Conservation (phyloP, 2,329 filamentous ascomycete species). For the Elsinoe australis region DNA sequence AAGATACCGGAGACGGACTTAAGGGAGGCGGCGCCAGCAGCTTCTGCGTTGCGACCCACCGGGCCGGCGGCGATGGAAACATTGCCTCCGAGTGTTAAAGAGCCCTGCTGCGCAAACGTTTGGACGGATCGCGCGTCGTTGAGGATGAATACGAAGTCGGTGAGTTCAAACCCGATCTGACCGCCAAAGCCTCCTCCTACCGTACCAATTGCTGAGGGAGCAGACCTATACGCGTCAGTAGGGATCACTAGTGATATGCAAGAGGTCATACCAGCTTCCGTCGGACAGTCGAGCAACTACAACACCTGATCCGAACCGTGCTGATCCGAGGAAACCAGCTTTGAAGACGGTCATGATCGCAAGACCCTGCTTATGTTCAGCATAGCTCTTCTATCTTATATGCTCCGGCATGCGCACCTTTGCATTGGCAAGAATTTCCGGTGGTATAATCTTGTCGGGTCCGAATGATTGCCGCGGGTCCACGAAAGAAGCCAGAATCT, state of each 20-base stretch:
- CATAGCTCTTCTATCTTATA: slow-evolving; percentile 18
- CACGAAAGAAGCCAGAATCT: slow-evolving; percentile 90
- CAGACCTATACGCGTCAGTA: slow-evolving; percentile 42
- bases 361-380: slow-evolving; percentile 52
- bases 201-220: slow-evolving; percentile 72
- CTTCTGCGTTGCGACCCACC: slow-evolving; percentile 89
- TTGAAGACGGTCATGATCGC: slow-evolving; percentile 82
- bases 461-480: slow-evolving; percentile 90
- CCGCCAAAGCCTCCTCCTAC: slow-evolving; percentile 76
- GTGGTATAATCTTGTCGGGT: slow-evolving; percentile 94
- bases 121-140: slow-evolving; percentile 86
- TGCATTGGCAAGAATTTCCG: slow-evolving; percentile 77
- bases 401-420: slow-evolving; percentile 52
- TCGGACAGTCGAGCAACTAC: slow-evolving; percentile 72
- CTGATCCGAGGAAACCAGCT: slow-evolving; percentile 76
- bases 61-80: slow-evolving; percentile 93
- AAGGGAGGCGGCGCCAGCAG: slow-evolving; percentile 84
- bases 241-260: no score
- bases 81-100: slow-evolving; percentile 88
- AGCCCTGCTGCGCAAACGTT: slow-evolving; percentile 87
- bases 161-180: slow-evolving; percentile 80
- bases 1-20: slow-evolving; percentile 88
- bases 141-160: slow-evolving; percentile 95
- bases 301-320: slow-evolving; percentile 71
- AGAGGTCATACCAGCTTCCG: slow-evolving; percentile 55